Evolutionary conservation across 2,329 filamentous ascomycete species (phyloP).

Genomic region (Aspergillus fumigatus): DNA sequence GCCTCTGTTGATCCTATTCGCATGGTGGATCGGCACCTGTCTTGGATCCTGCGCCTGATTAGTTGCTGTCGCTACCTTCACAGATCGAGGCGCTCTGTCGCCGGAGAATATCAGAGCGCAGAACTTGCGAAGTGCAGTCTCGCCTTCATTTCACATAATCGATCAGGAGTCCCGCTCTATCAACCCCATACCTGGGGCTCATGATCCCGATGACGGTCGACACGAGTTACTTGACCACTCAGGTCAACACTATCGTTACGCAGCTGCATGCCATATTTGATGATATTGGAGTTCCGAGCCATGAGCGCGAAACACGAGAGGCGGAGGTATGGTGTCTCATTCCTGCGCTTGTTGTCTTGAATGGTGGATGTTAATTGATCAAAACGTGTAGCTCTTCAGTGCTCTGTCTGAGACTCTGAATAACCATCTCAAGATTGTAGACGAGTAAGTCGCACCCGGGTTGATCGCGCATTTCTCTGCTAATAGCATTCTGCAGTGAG

Average conservation of each 20-base stretch:
- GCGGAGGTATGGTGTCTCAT: slow-evolving; percentile 63
- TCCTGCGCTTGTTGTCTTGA: background rate
- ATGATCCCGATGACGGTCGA: slow-evolving; percentile 60
- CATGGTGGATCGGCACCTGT: slow-evolving; percentile 8
- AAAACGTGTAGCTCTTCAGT: slow-evolving; percentile 66
- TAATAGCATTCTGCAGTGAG: slow-evolving; percentile 50
- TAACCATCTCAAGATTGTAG: slow-evolving; percentile 80
- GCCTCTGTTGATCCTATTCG: slow-evolving; percentile 16
- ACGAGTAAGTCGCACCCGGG: slow-evolving; percentile 47
- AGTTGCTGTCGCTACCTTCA: slow-evolving; percentile 2
- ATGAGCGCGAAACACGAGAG: slow-evolving; percentile 87
- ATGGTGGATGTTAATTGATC: slow-evolving; percentile 13
- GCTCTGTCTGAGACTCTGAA: slow-evolving; percentile 88
- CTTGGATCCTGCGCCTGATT: slow-evolving; percentile 5
- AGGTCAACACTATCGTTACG: slow-evolving; percentile 89
- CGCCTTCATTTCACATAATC: slow-evolving; percentile 1
- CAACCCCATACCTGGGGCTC: slow-evolving; percentile 5
- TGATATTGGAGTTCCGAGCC: slow-evolving; percentile 89
- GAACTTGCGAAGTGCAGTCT: slow-evolving; percentile 5
- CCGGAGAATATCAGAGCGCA: slow-evolving; percentile 10
- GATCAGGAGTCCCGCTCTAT: background rate
- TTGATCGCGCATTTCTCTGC: slow-evolving; percentile 5
- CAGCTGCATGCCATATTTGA: slow-evolving; percentile 94
- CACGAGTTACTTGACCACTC: slow-evolving; percentile 85
- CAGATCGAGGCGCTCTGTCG: slow-evolving; percentile 12